Evolutionary conservation across 1,284 basidiomycete genomes (phyloP).

Genomic region (Cutaneotrichosporon daszewskae): DNA sequence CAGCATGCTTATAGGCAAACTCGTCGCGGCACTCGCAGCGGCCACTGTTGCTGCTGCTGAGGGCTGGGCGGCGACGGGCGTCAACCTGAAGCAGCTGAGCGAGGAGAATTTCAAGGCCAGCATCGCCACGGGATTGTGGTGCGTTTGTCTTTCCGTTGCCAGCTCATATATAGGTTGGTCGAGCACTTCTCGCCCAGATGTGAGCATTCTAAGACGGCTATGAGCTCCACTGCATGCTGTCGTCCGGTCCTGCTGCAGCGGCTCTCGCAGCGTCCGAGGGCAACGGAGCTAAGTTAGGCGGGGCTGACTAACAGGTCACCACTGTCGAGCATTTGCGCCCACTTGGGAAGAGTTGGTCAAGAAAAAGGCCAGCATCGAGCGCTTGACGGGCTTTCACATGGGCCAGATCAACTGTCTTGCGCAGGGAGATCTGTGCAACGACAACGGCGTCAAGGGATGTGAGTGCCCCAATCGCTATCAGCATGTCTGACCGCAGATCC

Average conservation of each 20-base stretch:
- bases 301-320: constrained; percentile 29
- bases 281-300: neutral
- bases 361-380: constrained; percentile 55
- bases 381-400: constrained; percentile 59
- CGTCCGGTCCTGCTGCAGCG: too few species aligned
- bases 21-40: neutral
- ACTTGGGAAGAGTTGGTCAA: constrained; percentile 69
- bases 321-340: constrained; percentile 54
- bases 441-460: constrained; percentile 63
- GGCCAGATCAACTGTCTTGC: constrained; percentile 81
- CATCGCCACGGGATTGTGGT: constrained; percentile 64
- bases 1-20: too few species aligned
- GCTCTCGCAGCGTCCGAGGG: too few species aligned
- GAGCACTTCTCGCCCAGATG: constrained; percentile 48
- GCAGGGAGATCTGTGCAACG: constrained; percentile 73
- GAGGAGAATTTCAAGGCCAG: constrained; percentile 61
- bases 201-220: too few species aligned
- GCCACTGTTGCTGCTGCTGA: neutral
- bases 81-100: constrained; percentile 51
- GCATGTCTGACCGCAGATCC: constrained; percentile 55
- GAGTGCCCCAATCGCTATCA: constrained; percentile 11
- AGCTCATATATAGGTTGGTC: constrained; percentile 39
- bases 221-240: too few species aligned
- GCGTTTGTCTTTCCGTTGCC: constrained; percentile 19
- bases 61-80: constrained; percentile 1